Percentiles rank a stretch among this genome's conserved stretches.
Evolutionary conservation across 495 filamentous ascomycete genomes (phyloP).

Genomic region (Xylaria grammica): DNA sequence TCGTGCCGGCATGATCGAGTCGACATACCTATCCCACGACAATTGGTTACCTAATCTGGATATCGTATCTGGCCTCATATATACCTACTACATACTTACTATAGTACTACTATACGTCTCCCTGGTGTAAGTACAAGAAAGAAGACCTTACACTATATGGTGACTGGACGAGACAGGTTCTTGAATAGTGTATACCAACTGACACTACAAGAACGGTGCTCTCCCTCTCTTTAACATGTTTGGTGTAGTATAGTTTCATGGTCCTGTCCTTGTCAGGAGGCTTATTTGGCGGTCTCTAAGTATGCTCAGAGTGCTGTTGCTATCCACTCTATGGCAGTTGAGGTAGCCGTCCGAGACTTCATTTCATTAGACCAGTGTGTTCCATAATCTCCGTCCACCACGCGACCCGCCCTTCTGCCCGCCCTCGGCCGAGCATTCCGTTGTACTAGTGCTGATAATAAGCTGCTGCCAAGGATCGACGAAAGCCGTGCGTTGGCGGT

Average conservation of each 20-base stretch:
- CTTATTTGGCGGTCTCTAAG: too few species aligned
- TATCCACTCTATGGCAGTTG: not conserved
- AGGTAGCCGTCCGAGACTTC: not conserved
- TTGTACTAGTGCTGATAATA: constrained; percentile 16
- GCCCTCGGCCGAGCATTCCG: constrained; percentile 14
- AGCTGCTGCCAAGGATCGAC: constrained; percentile 9
- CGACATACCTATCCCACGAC: constrained; percentile 9
- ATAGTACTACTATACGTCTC: too few species aligned
- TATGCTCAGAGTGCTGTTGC: too few species aligned
- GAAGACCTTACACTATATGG: too few species aligned
- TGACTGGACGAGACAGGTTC: too few species aligned
- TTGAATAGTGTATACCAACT: too few species aligned
- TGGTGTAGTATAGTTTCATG: too few species aligned
- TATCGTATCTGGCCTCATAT: not conserved
- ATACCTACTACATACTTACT: too few species aligned
- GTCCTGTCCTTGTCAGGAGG: too few species aligned
- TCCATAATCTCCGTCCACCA: constrained; percentile 9
- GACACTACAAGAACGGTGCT: too few species aligned
- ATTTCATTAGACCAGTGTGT: not conserved
- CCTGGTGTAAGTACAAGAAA: too few species aligned
- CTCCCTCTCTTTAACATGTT: too few species aligned
- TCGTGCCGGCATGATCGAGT: not conserved
- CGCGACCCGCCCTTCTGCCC: not conserved
- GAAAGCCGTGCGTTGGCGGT: not conserved
- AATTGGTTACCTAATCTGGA: not conserved